Evolutionary conservation across 441 rosid genomes (phyloP), one percentile per base, ranked within the genome.

Genomic region (Pelargonium citronellum): DNA sequence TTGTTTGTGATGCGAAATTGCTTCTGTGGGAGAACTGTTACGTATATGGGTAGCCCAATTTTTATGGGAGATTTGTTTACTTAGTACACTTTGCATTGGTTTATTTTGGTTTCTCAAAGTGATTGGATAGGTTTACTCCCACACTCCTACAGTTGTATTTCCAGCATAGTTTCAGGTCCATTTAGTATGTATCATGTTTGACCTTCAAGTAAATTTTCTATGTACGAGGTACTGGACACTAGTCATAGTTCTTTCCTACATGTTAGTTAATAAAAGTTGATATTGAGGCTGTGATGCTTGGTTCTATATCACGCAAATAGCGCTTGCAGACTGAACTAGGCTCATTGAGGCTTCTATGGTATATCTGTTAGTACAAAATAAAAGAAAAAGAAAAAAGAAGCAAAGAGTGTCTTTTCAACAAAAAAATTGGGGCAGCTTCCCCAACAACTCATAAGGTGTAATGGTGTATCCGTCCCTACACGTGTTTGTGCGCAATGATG

Each of bases 291-390:
- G 24, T 22, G 1, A 46, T 46, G 53, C n/a, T 46, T 46, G 12
- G 13, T 0, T 46, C 13, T 8, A 3, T 8, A 46, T 46, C 53
- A 46, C 13, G 53, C 13, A 46, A 10, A 46, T 8, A 46, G 2
- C 11, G 3, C 11, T 46, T 46, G 53, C 53, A 11, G 53, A 72
- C 58, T 64, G 47, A 37, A 64, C 41, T 72, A 15, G 47, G 30
- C 70, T 46, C 67, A 4, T 2, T 58, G n/a, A 1, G 39, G 19
- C 9, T 55, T 22, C 13, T 30, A 62, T 46, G 53, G 1, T 46
- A 46, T 46, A 11, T 9, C 11, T 46, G 13, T 13, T 46, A 46
- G 53, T 22, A 22, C 24, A 22, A 22, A 22, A 22, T 22, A 22
- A 22, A 22, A 22, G 24, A 22, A 22, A 22, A 22, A 22, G 24